Evolutionary conservation across 768 basidiomycete species (phyloP), one percentile per base, ranked within the genome.

Genomic region (Antrodiella citrinella): DNA sequence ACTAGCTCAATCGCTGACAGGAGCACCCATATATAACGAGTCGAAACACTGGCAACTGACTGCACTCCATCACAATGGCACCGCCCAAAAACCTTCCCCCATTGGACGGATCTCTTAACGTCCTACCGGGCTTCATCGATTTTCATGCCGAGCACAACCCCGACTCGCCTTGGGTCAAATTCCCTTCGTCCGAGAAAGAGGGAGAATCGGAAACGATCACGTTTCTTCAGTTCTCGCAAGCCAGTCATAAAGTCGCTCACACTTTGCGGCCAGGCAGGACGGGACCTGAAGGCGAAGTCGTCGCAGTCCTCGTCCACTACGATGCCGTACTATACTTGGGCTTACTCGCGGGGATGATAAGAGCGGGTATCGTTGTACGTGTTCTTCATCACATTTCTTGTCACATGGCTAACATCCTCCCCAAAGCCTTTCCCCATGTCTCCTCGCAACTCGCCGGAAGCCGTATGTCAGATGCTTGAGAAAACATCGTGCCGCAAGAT

Each of bases 401-500:
- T 9, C 2, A 10, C 1, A 3, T 41, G n/a, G 4, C 39, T 24
- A 39, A 21, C 15, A 5, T 18, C 15, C 3, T 13, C 4, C 35
- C n/a, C n/a, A n/a, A n/a, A 54, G 53, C 67, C 68, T 0, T 68
- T 69, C 47, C 69, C 65, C 1, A 67, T 70, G 44, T 66, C 68
- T 1, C 69, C 67, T n/a, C 58, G 69, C 10, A 71, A 70, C 51
- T 67, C 67, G 4, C 44, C 65, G 0, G 49, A 66, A 2, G 71
- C 69, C 3, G 58, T 73, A 2, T 47, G 60, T 9, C 53, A 68
- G 30, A 58, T 72, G 47, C 51, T 78, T 45, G 62, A 58, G 41
- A 63, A 70, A 48, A 65, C 69, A 1, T 62, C 62, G 18, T 75
- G 69, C 41, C 68, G 64, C 49, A 65, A 69, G 44, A 26, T 76